Evolutionary conservation across 768 basidiomycete genomes (phyloP), one percentile per base, ranked within the genome.

Genomic region (Trametes sanguinea): DNA sequence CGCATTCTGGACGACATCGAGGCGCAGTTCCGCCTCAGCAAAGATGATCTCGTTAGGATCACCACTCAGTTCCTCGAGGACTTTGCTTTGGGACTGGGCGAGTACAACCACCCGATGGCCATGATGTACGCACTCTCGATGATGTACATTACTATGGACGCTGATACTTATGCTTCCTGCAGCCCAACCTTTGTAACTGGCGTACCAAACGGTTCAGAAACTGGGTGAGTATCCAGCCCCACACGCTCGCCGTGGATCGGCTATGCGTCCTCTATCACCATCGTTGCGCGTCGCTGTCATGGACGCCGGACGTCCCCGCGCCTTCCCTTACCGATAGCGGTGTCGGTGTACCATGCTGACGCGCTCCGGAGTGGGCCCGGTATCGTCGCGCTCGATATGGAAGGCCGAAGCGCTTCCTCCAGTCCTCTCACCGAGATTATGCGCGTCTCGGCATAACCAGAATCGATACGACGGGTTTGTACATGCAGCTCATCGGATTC

Each of bases 171-270:
- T 8, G 29, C 52, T 17, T 51, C 54, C 30, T 58, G 29, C 68
- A 95, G 93, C 66, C 97, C 97, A 6, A 91, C 94, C 9, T 99
- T 93, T 76, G 93, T 98, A 45, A 94, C 91, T n/a, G 89, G 89
- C 53, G 93, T 97, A 29, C 97, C 97, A 47, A 83, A 97, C 74
- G 97, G 97, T 48, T 85, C 88, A 52, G 97, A 99, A 76, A 90
- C 85, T 60, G 97, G 97, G 94, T 94, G 75, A 70, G 69, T 68
- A 6, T 33, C 27, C 52, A 27, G 16, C 16, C 45, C 30, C 17
- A 16, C 33, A 13, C 33, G 1, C 51, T 32, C 60, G 42, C 17
- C 44, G 27, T 46, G 2, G 14, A n/a, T 43, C 14, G 44, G 27
- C 44, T 44, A 32, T 47, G 45, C 37, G 42, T 37, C 44, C 30